Conservation (phyloP, 2,329 filamentous ascomycete genomes). For the Fusarium floridanum region DNA sequence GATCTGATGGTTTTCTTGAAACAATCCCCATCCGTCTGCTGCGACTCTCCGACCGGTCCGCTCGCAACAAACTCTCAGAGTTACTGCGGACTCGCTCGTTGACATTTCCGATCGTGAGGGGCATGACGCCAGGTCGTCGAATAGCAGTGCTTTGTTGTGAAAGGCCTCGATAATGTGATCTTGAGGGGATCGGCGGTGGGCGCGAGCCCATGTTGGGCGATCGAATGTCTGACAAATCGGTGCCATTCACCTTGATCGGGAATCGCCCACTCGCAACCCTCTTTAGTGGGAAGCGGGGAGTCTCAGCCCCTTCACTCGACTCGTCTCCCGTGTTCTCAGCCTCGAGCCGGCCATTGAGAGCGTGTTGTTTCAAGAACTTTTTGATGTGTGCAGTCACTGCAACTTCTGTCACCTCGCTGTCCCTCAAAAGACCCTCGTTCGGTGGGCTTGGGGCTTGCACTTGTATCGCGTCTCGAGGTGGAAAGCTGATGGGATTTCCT, state of each 20-base stretch:
- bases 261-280: constrained; percentile 75
- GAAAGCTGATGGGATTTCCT: constrained; percentile 87
- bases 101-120: constrained; percentile 74
- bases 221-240: constrained; percentile 75
- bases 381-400: constrained; percentile 72
- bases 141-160: constrained; percentile 76
- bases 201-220: constrained; percentile 74
- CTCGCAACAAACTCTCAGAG: constrained; percentile 70
- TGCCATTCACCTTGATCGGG: constrained; percentile 79
- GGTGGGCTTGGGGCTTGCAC: constrained; percentile 67
- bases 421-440: constrained; percentile 65
- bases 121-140: constrained; percentile 80
- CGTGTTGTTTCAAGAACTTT: constrained; percentile 68
- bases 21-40: constrained; percentile 75
- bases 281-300: constrained; percentile 77
- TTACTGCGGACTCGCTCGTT: constrained; percentile 77
- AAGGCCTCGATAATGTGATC: constrained; percentile 81
- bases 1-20: constrained; percentile 69
- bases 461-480: constrained; percentile 77
- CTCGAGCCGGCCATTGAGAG: constrained; percentile 65
- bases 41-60: constrained; percentile 66
- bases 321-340: constrained; percentile 70
- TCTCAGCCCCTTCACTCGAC: constrained; percentile 81
- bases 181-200: constrained; percentile 80
- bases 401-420: constrained; percentile 74